Percentiles rank a stretch among this genome's conserved stretches.
phyloP scores from a whole-genome alignment of 176 grass and related monocot genomes.

The Phyllostachys edulis region DNA sequence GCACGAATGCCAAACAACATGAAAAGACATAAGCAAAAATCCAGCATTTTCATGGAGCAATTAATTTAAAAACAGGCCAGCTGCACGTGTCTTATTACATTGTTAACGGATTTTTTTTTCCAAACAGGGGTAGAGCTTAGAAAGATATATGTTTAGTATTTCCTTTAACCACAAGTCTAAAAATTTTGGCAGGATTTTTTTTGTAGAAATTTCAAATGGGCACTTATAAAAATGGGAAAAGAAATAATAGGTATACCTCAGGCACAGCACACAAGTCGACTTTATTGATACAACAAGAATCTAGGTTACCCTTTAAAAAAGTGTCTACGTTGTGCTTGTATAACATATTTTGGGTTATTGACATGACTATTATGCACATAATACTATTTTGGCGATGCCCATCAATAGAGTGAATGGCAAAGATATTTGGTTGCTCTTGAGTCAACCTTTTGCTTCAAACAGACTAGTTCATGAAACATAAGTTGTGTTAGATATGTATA shows the following conservation, averaged over 20 bases:
- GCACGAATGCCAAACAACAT: neutral
- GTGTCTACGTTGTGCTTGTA: neutral
- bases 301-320: neutral
- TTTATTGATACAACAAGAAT: conserved; percentile 13
- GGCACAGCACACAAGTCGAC: neutral
- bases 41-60: neutral
- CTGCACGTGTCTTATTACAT: neutral
- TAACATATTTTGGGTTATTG: conserved; percentile 1
- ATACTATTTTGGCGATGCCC: neutral
- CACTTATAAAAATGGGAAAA: neutral
- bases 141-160: conserved; percentile 6
- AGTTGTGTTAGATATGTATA: neutral
- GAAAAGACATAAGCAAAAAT: neutral
- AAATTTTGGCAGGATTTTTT: neutral
- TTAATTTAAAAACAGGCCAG: conserved; percentile 14
- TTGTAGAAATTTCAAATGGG: conserved; percentile 4
- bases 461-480: neutral
- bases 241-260: neutral
- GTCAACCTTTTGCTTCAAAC: neutral
- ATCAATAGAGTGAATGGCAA: conserved; percentile 6
- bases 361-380: neutral
- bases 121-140: neutral
- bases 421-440: neutral
- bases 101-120: neutral
- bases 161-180: neutral